phyloP scores from a whole-genome alignment of 164 flowering plant genomes.

The Magnolia kwangsiensis region DNA sequence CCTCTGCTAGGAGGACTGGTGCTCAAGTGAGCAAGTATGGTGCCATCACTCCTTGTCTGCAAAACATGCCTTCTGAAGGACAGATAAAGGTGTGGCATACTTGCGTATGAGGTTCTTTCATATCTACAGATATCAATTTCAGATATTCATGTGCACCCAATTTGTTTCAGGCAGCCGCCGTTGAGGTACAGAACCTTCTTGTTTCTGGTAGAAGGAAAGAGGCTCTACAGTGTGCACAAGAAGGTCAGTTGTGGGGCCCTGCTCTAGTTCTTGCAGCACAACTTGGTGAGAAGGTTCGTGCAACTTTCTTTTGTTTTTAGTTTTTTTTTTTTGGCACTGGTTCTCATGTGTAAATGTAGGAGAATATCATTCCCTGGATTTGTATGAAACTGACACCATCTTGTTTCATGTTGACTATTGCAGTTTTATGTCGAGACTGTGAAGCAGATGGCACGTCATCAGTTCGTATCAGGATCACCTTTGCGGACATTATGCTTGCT shows the following conservation, averaged over 20 bases:
- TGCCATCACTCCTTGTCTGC: slow-evolving; percentile 57
- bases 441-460: slow-evolving; percentile 85
- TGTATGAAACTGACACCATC: neutral
- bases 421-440: slow-evolving; percentile 89
- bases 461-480: slow-evolving; percentile 83
- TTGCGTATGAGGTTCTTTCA: neutral
- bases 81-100: slow-evolving; percentile 55
- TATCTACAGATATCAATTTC: neutral
- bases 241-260: slow-evolving; percentile 96
- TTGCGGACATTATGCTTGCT: slow-evolving; percentile 87
- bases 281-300: slow-evolving; percentile 80
- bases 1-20: slow-evolving; percentile 58
- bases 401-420: slow-evolving; percentile 18
- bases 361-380: neutral
- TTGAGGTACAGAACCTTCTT: slow-evolving; percentile 88
- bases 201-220: slow-evolving; percentile 87
- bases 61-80: slow-evolving; percentile 71
- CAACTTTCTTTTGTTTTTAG: neutral
- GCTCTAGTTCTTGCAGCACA: slow-evolving; percentile 89
- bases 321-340: neutral
- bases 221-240: slow-evolving; percentile 86
- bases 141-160: slow-evolving; percentile 4
- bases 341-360: neutral
- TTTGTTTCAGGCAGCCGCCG: slow-evolving; percentile 67
- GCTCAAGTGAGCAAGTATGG: slow-evolving; percentile 44